Evolutionary conservation across 306 rosid genomes (phyloP).

Genomic region (Acacia acuminata): DNA sequence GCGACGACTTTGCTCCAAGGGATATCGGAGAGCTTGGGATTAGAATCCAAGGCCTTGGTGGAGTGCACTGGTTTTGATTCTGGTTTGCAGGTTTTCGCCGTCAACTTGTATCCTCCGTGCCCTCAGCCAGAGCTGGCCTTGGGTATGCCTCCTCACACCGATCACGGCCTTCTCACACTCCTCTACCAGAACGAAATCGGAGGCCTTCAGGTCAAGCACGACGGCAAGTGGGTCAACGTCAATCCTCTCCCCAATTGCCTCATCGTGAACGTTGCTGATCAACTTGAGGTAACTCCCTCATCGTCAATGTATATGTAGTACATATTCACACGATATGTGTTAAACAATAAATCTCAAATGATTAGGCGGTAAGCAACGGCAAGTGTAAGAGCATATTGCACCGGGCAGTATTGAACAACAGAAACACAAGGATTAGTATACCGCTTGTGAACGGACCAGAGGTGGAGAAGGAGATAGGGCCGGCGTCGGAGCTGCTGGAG

Average conservation of each 20-base stretch:
- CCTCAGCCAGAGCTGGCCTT: conserved; percentile 67
- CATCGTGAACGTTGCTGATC: conserved; percentile 58
- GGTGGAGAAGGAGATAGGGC: conserved; percentile 39
- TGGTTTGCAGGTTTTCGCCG: conserved; percentile 43
- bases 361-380: conserved; percentile 48
- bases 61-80: conserved; percentile 41
- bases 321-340: not conserved
- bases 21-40: conserved; percentile 57
- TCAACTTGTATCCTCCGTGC: conserved; percentile 67
- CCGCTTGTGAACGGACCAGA: conserved; percentile 49
- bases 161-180: conserved; percentile 52
- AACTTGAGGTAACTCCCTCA: conserved; percentile 49
- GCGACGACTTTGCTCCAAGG: conserved; percentile 41
- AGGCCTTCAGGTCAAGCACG: conserved; percentile 67
- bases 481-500: conserved; percentile 38
- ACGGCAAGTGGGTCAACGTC: conserved; percentile 61
- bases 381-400: conserved; percentile 45
- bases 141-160: conserved; percentile 68
- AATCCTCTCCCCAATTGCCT: conserved; percentile 45
- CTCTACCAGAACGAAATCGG: conserved; percentile 55
- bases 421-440: conserved; percentile 41
- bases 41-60: conserved; percentile 37
- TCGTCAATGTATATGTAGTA: too few relatives aligned
- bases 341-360: not conserved
- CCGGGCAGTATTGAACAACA: conserved; percentile 44